Base-by-base conservation (phyloP, 257 asterid genomes). In the Echium plantagineum region DNA sequence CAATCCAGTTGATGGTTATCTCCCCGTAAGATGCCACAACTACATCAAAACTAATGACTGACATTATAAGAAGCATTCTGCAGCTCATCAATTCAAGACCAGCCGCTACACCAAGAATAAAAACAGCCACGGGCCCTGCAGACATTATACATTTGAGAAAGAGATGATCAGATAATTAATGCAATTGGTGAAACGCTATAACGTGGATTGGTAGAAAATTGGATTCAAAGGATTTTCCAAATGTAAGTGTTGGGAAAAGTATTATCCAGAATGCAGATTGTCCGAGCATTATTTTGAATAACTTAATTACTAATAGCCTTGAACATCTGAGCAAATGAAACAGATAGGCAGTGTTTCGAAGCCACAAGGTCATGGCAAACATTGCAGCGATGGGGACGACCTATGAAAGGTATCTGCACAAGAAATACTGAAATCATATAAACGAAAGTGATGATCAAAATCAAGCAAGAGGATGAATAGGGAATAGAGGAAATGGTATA, bases 281-380 rank as follows among this genome's bases (percentile, higher is more conserved):
- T 0, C 2, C 3, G 5, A 51, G 16, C n/a, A n/a, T n/a, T n/a
- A n/a, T n/a, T n/a, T n/a, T n/a, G n/a, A n/a, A n/a, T n/a, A n/a
- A n/a, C n/a, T n/a, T n/a, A 51, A 2, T 52, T 82, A 91, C 98
- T 91, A 73, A 91, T 81, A 61, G 98, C 98, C 76, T 91, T 91
- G 84, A 91, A 59, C 98, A 91, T 91, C 60, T 91, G 98, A 71
- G 97, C 97, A 81, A 90, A 90, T 48, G 97, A 73, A 77, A 90
- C 97, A 90, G 97, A 83, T 91, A 91, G 63, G 98, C 98, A 38
- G 98, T 91, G 85, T 91, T 91, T 69, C 98, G 97, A 6, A 91
- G 94, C 98, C 98, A 91, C 60, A 91, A 96, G 51, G 98, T 91
- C 97, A 91, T 81, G 49, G 98, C 97, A 69, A 91, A 91, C 97